These are phyloP conservation scores for Rosa chinensis DNA, from an alignment of 306 rosid species.

Conservation along the genomic window DNA sequence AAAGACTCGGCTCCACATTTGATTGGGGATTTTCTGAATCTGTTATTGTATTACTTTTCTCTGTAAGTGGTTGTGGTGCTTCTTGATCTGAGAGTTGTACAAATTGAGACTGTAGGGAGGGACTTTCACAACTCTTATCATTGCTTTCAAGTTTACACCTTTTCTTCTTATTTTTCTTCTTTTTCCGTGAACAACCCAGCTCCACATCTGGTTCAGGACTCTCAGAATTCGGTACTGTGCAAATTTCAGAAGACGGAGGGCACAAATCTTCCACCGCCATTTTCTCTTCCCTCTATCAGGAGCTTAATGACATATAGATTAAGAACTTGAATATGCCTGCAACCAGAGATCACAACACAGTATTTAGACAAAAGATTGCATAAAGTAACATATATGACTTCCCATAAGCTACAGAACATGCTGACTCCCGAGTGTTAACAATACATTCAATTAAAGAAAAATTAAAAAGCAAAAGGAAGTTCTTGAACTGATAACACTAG, in stretches of 20 bases:
- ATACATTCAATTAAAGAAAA: not conserved
- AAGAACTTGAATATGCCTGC: not conserved
- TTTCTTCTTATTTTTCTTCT: not conserved
- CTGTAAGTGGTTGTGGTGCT: not conserved
- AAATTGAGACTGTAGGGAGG: not conserved
- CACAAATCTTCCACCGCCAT: not conserved
- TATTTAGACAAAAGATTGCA: not conserved
- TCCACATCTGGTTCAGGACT: not conserved
- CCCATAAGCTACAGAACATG: not conserved
- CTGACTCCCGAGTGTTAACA: not conserved
- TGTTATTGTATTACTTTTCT: not conserved
- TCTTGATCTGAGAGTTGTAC: not conserved
- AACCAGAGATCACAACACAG: not conserved
- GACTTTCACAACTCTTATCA: constrained; percentile 3
- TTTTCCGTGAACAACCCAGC: not conserved
- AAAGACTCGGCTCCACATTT: not conserved
- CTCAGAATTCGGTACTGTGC: not conserved
- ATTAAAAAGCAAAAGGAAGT: not conserved
- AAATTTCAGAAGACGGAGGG: not conserved
- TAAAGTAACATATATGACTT: not conserved
- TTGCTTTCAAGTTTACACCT: not conserved
- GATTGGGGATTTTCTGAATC: not conserved
- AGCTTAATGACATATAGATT: not conserved
- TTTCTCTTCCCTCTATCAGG: not conserved
- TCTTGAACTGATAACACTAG: not conserved